These are phyloP conservation scores for Oxyria digyna DNA, from an alignment of 148 eudicot genomes.

Conservation along the genomic window DNA sequence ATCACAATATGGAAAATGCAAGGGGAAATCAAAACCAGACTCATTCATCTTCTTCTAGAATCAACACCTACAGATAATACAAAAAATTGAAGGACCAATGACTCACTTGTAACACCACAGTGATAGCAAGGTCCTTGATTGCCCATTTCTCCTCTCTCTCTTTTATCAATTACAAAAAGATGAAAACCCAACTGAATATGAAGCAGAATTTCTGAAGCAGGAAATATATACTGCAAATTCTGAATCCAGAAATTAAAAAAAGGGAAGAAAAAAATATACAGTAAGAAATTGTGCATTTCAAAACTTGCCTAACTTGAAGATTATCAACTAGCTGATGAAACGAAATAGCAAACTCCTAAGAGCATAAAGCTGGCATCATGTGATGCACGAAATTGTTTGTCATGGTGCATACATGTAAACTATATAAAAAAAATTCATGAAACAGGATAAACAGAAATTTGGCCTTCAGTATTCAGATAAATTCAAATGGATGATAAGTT, in stretches of 20 bases:
- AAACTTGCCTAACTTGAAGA: too few species aligned
- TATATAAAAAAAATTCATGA: too few species aligned
- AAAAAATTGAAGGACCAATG: constrained; percentile 14
- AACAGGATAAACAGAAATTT: too few species aligned
- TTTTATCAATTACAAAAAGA: constrained; percentile 3
- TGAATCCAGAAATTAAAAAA: background rate
- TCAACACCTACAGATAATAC: background rate
- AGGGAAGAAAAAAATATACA: background rate
- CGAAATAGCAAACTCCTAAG: too few species aligned
- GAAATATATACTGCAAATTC: background rate
- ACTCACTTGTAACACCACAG: constrained; percentile 99
- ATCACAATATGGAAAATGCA: background rate
- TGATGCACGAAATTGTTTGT: too few species aligned
- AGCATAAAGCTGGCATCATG: too few species aligned
- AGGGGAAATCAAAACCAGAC: constrained; percentile 3
- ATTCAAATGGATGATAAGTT: too few species aligned
- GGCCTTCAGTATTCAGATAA: too few species aligned
- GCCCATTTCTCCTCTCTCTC: constrained; percentile 61
- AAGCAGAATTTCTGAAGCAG: background rate
- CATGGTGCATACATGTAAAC: too few species aligned
- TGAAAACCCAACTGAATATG: background rate
- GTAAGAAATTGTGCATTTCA: too few species aligned
- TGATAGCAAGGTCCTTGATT: constrained; percentile 99
- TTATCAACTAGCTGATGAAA: too few species aligned
- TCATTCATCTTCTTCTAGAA: background rate